A percentile compares a stretch with the other conserved stretches of the same genome.
Evolutionary conservation across 179 eudicot species (phyloP).

Genomic region (Spergularia azorica): DNA sequence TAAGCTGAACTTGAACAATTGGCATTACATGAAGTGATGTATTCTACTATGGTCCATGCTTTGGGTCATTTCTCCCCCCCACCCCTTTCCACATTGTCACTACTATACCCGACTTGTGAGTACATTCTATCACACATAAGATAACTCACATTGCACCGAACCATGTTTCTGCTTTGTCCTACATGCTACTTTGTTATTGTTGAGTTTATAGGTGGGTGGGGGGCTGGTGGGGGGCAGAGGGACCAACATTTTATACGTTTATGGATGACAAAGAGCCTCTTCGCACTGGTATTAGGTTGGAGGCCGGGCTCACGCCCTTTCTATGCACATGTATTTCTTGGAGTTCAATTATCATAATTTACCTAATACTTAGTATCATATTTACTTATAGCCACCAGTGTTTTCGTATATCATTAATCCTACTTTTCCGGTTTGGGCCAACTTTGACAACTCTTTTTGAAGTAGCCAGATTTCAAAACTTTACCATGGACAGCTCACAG

Average conservation of each 20-base stretch:
- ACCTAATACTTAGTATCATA: too few species aligned
- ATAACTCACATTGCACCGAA: neutral
- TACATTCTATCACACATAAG: neutral
- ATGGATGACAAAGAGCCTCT: neutral
- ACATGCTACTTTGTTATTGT: neutral
- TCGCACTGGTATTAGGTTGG: neutral
- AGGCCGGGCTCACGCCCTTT: too few species aligned
- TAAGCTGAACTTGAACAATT: neutral
- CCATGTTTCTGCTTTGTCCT: neutral
- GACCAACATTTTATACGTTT: neutral
- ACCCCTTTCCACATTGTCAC: neutral
- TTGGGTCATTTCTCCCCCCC: neutral
- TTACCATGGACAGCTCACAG: too few species aligned
- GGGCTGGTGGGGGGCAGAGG: neutral
- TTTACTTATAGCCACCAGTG: neutral
- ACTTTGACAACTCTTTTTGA: too few species aligned
- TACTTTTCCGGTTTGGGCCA: too few species aligned
- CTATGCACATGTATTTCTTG: too few species aligned
- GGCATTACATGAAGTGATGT: neutral
- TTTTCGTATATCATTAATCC: too few species aligned
- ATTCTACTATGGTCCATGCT: neutral
- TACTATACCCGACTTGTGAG: neutral
- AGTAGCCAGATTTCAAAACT: too few species aligned
- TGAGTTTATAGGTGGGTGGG: neutral
- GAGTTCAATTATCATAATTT: too few species aligned